Evolutionary conservation across 2,329 filamentous ascomycete genomes (phyloP), one percentile per base, ranked within the genome.

Genomic region (Myriosclerotinia curreyana): DNA sequence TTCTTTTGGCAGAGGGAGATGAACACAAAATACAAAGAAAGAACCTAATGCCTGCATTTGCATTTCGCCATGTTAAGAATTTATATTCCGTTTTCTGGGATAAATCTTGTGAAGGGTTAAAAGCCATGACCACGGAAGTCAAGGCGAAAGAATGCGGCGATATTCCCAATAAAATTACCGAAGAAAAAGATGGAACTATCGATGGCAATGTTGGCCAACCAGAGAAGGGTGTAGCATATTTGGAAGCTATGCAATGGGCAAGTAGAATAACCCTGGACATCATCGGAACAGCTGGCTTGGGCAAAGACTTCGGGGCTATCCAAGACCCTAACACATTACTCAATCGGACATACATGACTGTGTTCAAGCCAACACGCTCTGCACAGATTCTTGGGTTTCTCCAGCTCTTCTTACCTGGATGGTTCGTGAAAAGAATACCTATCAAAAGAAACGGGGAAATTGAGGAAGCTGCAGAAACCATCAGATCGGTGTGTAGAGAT

Each of bases 1-100:
- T 94, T 17, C 77, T 97, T 46, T 79, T 97, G 14, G 90, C 91
- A 2, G 93, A 97, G 76, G 93, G 93, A n/a, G 90, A 96, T 15
- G 90, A 93, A 71, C 94, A 97, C 76, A 95, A 89, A 78, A 79
- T 84, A 71, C 90, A 92, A 77, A 83, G 93, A 54, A 92, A 90
- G 74, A 86, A 88, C 65, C 83, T 96, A 22, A 85, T 88, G 78
- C 92, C 92, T 0, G 90, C 91, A 2, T 96, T 96, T 75, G 82
- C 86, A n/a, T 96, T 91, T 73, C 84, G 92, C 28, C 90, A 96
- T 71, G 81, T 96, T 74, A 96, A 95, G 74, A 84, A 94, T 65
- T 78, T 96, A 17, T 95, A 96, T 71, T 88, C 91, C 0, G 78
- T 89, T 7, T 96, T 97, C 76, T 96, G 92, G 92, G 71, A 77